Conservation (phyloP, 1,139 yeast genomes). For the Debaryomyces psychrophilus region DNA sequence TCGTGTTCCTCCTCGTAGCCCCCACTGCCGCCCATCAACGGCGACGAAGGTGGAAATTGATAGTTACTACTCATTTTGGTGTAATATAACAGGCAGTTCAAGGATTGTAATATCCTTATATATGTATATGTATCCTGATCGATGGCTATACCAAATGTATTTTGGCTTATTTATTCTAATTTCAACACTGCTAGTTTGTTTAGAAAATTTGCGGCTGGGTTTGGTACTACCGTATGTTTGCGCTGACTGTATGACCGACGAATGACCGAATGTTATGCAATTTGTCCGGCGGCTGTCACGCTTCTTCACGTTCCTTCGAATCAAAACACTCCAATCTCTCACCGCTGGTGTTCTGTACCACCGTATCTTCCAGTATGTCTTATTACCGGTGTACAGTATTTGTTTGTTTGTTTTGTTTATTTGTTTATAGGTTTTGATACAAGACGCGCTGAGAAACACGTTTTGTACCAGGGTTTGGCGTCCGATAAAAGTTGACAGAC, state of each 20-base stretch:
- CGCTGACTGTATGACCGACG: conserved; percentile 1
- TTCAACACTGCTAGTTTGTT: background rate
- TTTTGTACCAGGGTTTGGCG: background rate
- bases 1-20: conserved; percentile 26
- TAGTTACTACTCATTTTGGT: conserved; percentile 15
- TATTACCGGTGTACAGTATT: background rate
- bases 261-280: conserved; percentile 2
- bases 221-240: background rate
- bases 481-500: no score
- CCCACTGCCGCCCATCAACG: conserved; percentile 43
- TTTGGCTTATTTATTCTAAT: background rate
- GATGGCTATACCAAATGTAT: background rate
- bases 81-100: background rate
- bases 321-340: background rate
- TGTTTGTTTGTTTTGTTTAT: conserved; percentile 4
- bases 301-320: conserved; percentile 1
- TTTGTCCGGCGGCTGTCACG: background rate
- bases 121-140: background rate
- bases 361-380: background rate
- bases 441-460: conserved; percentile 2
- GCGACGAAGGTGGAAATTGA: conserved; percentile 70
- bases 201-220: conserved; percentile 2
- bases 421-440: background rate
- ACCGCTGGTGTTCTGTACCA: background rate
- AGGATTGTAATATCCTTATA: background rate